Conservation (phyloP, 1,284 basidiomycete genomes). For the Cutaneotrichosporon cyanovorans region DNA sequence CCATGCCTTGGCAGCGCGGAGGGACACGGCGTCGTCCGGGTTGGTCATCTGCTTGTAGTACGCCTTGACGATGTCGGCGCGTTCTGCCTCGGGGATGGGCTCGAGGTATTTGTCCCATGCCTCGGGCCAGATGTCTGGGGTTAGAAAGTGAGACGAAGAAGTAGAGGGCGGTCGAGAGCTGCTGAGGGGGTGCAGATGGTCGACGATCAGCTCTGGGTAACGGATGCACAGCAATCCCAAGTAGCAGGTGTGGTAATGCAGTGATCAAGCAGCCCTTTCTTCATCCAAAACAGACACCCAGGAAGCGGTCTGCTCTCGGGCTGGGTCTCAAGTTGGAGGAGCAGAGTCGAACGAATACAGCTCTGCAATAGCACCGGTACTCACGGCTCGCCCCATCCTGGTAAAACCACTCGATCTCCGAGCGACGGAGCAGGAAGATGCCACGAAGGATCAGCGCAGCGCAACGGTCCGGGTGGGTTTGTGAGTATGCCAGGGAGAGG, state of each 20-base stretch:
- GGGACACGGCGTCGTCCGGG: conserved; percentile 57
- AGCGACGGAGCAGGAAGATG: conserved; percentile 78
- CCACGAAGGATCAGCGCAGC: conserved; percentile 75
- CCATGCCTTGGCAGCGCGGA: conserved; percentile 61
- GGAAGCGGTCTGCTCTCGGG: too few species aligned
- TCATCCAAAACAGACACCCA: too few species aligned
- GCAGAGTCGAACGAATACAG: too few species aligned
- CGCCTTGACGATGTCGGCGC: conserved; percentile 62
- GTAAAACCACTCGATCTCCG: conserved; percentile 88
- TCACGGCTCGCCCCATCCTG: conserved; percentile 50
- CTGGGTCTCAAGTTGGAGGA: too few species aligned
- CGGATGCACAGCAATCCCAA: too few species aligned
- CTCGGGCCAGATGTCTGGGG: conserved; percentile 63
- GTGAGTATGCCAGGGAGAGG: conserved; percentile 74
- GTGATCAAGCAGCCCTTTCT: too few species aligned
- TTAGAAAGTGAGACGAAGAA: conserved; percentile 5
- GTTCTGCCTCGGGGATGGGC: conserved; percentile 71
- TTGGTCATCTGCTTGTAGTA: conserved; percentile 75
- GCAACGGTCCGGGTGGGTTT: conserved; percentile 74
- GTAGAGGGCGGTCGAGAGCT: neutral
- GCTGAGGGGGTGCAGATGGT: too few species aligned
- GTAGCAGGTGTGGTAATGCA: too few species aligned
- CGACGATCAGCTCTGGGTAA: too few species aligned
- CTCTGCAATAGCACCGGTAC: conserved; percentile 3
- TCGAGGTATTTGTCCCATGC: conserved; percentile 77